phyloP scores from a whole-genome alignment of 257 asterid genomes.

The Buddleja alternifolia region DNA sequence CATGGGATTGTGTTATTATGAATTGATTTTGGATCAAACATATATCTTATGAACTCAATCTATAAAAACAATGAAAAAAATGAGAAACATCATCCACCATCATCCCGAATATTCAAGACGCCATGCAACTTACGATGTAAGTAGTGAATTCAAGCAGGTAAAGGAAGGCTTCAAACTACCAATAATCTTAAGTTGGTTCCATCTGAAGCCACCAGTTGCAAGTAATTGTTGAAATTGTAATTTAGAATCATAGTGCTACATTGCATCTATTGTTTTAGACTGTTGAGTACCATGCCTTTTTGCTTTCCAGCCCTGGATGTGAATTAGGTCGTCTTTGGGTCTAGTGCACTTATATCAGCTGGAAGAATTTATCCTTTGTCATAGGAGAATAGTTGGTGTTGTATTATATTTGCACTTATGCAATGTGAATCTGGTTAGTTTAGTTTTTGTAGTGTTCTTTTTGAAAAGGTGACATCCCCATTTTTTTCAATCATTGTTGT shows the following conservation, averaged over 20 bases:
- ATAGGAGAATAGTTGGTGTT: neutral
- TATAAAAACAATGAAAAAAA: neutral
- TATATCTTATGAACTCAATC: slow-evolving; percentile 3
- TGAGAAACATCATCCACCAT: neutral
- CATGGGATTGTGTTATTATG: neutral
- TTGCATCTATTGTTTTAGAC: neutral
- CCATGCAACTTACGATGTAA: neutral
- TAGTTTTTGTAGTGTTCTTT: neutral
- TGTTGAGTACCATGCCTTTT: slow-evolving; percentile 5
- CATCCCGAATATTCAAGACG: neutral
- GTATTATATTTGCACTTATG: neutral
- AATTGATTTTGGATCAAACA: neutral
- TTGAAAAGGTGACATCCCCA: neutral
- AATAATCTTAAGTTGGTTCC: neutral
- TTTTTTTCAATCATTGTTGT: neutral
- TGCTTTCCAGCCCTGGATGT: neutral
- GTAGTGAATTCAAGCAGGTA: slow-evolving; percentile 14
- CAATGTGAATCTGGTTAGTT: neutral
- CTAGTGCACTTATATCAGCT: neutral
- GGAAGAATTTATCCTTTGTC: neutral
- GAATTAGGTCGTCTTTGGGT: neutral
- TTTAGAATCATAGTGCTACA: neutral
- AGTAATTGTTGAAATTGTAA: neutral
- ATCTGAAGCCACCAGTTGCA: slow-evolving; percentile 1
- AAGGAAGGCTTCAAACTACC: neutral